Evolutionary conservation across 2,329 filamentous ascomycete genomes (phyloP), one percentile per base, ranked within the genome.

Genomic region (Thelonectria blattea): DNA sequence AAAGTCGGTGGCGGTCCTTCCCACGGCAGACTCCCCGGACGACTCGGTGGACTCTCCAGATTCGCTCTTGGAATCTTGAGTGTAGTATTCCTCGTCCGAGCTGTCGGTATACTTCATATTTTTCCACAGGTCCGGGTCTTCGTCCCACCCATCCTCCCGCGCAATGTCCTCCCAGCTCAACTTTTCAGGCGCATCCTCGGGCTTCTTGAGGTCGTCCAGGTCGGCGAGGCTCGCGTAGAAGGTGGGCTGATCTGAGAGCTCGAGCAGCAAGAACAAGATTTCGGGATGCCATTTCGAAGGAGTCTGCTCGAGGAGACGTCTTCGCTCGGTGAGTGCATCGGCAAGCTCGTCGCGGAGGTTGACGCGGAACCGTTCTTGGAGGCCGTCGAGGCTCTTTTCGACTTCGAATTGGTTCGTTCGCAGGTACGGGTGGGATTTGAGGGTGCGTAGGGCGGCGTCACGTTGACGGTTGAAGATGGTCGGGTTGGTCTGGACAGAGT

Each of bases 361-460:
- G 55, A 98, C 83, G 32, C 88, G 85, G 68, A 97, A 95, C 68
- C 94, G 93, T 78, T 98, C 95, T 66, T 93, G 89, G 3, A 97
- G 80, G 1, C 91, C 91, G 50, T 86, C 80, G 2, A 94, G 80
- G 37, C 82, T 83, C 39, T 83, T 83, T 41, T 84, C 79, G 18
- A 93, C 85, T 46, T 91, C 87, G 71, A 93, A 93, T 66, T 91
- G 90, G 70, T 94, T 91, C 1, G 89, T 91, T 39, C 89, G 85
- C 34, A 85, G 79, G 72, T 85, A 86, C 48, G 76, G 84, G 65
- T 87, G 81, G 32, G 83, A 76, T 51, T 83, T 83, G 37, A 90
- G 73, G 48, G 71, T 80, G 30, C 81, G 81, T 30, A 88, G 68
- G 37, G 81, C 78, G 22, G 76, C 77, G 53, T 88, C 84, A 56